phyloP scores from a whole-genome alignment of 2,329 filamentous ascomycete genomes.

The Knoxdaviesia proteae region DNA sequence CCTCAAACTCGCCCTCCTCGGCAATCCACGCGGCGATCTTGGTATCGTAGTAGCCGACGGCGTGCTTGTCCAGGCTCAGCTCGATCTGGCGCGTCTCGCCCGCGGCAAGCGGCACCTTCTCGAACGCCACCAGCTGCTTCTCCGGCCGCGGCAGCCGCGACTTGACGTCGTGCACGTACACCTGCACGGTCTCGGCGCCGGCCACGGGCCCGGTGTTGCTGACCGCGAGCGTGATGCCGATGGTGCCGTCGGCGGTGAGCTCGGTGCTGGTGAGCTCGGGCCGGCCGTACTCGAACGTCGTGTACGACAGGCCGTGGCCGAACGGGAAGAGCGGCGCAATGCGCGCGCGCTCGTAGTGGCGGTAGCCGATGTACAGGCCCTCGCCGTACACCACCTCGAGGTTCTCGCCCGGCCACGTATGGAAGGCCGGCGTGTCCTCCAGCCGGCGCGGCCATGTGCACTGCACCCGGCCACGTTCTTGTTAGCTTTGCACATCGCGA shows the following conservation, averaged over 20 bases:
- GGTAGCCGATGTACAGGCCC: conserved; percentile 52
- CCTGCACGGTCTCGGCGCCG: conserved; percentile 45
- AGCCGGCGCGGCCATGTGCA: conserved; percentile 43
- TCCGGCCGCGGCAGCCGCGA: conserved; percentile 42
- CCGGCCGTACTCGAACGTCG: conserved; percentile 41
- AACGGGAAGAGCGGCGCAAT: conserved; percentile 47
- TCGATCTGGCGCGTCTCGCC: conserved; percentile 31
- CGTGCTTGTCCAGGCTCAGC: conserved; percentile 25
- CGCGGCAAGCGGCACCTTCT: conserved; percentile 37
- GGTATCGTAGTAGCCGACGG: conserved; percentile 42
- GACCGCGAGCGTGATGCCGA: conserved; percentile 25
- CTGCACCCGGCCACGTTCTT: conserved; percentile 10
- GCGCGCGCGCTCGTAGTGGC: conserved; percentile 44
- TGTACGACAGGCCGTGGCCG: conserved; percentile 56
- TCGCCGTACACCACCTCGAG: conserved; percentile 49
- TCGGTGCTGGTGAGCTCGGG: conserved; percentile 25
- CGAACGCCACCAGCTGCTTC: conserved; percentile 52
- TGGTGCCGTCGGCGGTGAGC: conserved; percentile 16
- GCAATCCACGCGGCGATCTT: conserved; percentile 39
- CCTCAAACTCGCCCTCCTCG: conserved; percentile 40
- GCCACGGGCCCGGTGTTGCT: conserved; percentile 32
- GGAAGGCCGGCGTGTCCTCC: conserved; percentile 47
- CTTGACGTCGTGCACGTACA: conserved; percentile 44
- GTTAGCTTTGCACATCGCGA: conserved; percentile 1
- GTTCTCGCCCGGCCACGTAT: conserved; percentile 56